Base-by-base conservation (phyloP, 148 eudicot genomes). In the Camellia japonica region DNA sequence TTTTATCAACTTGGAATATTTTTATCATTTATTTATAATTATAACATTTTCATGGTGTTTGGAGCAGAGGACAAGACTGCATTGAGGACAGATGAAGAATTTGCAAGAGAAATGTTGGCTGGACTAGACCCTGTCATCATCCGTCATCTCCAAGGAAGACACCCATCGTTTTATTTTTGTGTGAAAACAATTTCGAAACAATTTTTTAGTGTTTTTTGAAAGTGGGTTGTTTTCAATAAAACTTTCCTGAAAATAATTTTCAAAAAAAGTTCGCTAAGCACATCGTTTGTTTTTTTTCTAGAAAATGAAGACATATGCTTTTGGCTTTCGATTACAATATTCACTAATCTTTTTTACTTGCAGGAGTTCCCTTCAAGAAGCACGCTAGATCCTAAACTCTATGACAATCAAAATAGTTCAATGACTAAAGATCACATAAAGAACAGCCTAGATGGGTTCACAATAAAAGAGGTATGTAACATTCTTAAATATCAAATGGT, bases 21-120 rank as follows among this genome's bases (percentile, higher is more conserved):
- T 18, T 78, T 55, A 62, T 68, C 46, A 43, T 38, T 55, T 1
- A 42, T 8, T 77, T 75, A 5, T 5, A 19, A 15, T 13, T 64
- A 3, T 23, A 15, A 49, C 30, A 55, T 43, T 64, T 42, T 71
- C 6, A 2, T 79, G 74, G 66, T 68, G 44, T 68, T 30, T 54
- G 44, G 80, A 71, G 75, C 78, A 91, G 97, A 84, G 91, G 89
- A 90, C 69, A 88, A 87, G 85, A 74, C 80, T 5, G 92, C 92
- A 68, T 93, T 95, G 93, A 88, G 88, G 75, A 90, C 92, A 30
- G 95, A 90, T 74, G 88, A 87, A 80, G 97, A 93, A 86, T 91
- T 91, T 82, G 91, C 85, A 13, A 86, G 93, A 85, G 97, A 93
- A 85, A 86, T 91, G 93, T 81, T 91, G 74, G 97, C 93, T 14